Base-by-base conservation (phyloP, 1,284 basidiomycete genomes). In the Malassezia sp. region DNA sequence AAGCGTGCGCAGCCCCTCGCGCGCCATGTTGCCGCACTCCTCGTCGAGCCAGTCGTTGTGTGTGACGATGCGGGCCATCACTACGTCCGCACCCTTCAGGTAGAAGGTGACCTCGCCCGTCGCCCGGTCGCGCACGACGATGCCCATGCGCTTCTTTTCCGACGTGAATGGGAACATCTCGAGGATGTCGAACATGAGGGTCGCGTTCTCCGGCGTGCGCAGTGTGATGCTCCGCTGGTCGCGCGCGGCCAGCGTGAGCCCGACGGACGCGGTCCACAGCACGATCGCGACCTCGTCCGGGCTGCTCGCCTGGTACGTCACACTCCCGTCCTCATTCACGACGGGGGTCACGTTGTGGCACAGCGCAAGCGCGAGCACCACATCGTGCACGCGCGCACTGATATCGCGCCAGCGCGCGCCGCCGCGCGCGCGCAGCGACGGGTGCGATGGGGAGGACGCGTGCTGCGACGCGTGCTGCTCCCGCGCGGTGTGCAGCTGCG, bases 271-370 rank as follows among this genome's bases (percentile, higher is more conserved):
- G 1, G 91, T 96, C 88, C 88, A 97, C 57, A 82, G 80, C n/a
- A 99, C 91, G 56, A 99, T 96, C 38, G 93, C 93, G 24, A 96
- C 93, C 74, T 99, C 93, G 66, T 99, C 93, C 0, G 93, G 93
- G 0, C 90, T 96, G 0, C 89, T 91, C 0, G 93, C 93, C 75
- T 99, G 91, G 67, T 97, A 99, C 0, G 90, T 93, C 32, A 93
- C 63, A 76, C 80, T 80, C 5, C 87, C 88, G 61, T 96, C 91
- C 60, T 95, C 91, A 64, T 93, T 88, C 11, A 77, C 79, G 2
- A 95, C 86, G 0, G 93, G 93, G 0, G 91, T 97, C 33, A 96
- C 91, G 63, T 99, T 99, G 70, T 97, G 93, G 65, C 93, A 99
- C 0, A 96, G 76, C 0, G 89, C 93, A 7, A 97, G 77, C 54